Conservation (phyloP, 108 stramenopile genomes). For the Nitzschia palea region DNA sequence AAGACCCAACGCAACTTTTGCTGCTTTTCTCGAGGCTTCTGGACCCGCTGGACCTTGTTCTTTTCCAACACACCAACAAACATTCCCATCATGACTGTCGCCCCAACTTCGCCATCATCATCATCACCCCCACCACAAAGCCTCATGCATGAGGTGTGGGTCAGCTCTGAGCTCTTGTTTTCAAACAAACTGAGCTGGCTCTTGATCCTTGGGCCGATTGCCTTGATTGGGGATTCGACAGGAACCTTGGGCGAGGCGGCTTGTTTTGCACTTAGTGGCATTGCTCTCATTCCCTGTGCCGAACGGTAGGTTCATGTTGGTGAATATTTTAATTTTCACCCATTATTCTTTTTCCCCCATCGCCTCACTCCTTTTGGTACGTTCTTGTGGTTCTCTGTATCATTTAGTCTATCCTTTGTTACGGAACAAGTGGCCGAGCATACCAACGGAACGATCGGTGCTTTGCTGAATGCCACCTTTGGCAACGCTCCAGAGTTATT, state of each 20-base stretch:
- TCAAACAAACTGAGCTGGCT: constrained; percentile 70
- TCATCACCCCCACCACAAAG: not conserved
- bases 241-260: constrained; percentile 72
- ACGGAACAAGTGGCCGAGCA: constrained; percentile 93
- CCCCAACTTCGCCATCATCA: not conserved
- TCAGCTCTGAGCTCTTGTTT: constrained; percentile 22
- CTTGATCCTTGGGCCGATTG: constrained; percentile 84
- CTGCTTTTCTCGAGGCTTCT: too few species aligned
- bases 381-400: constrained; percentile 10
- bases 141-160: constrained; percentile 15
- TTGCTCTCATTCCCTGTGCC: constrained; percentile 84
- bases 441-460: constrained; percentile 91
- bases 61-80: too few species aligned
- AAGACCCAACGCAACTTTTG: too few species aligned
- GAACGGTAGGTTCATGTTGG: constrained; percentile 50
- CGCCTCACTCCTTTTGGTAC: not conserved
- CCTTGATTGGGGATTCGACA: constrained; percentile 82
- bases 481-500: constrained; percentile 93
- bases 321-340: not conserved
- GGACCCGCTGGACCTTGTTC: too few species aligned
- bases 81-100: too few species aligned
- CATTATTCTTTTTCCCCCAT: constrained; percentile 9
- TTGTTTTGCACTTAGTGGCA: constrained; percentile 77
- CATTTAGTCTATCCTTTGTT: constrained; percentile 72
- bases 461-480: constrained; percentile 93